Base-by-base conservation (phyloP, 345 rosid genomes). In the Eucalyptus tenuipes region DNA sequence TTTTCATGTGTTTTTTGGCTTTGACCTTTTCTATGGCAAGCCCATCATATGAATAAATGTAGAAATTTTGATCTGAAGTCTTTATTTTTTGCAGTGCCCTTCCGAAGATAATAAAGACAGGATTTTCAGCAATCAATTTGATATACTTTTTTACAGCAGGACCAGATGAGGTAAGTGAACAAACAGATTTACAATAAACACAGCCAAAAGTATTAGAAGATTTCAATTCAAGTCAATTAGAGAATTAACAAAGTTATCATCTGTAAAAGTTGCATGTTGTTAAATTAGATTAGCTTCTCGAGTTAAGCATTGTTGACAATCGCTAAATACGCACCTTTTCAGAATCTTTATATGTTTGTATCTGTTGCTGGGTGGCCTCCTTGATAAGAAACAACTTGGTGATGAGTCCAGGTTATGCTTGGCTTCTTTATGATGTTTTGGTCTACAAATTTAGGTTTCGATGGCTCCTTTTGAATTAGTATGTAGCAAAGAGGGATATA, bases 91-190 rank as follows among this genome's bases (percentile, higher is more conserved):
- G 86, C 94, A 98, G 99, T 93, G 97, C 95, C 87, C 99, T 98
- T 94, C 91, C 99, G 8, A 97, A 97, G 95, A 98, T 97, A 86
- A 97, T 97, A 92, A 98, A 98, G 96, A 98, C 96, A 87, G 99
- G 99, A 66, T 98, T 98, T 91, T 93, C 98, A 29, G 97, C 98
- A 13, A 98, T 98, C 89, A 98, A 97, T 93, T 98, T 98, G 91
- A 98, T 97, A 89, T 98, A 98, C 91, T 98, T 98, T 91, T 98
- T 98, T 94, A 98, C 99, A 20, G 99, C 97, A 42, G 99, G 99
- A 53, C 96, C 97, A 90, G 99, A 95, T 91, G 99, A 98, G 98
- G 99, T 98, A 94, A 86, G 59, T 7, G 44, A 47, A 47, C 17
- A 7, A n/a, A 49, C 42, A 16, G 29, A 40, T 27, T 29, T 27